Evolutionary conservation across 495 filamentous ascomycete species (phyloP), one percentile per base, ranked within the genome.

Genomic region (Talaromyces adpressus): DNA sequence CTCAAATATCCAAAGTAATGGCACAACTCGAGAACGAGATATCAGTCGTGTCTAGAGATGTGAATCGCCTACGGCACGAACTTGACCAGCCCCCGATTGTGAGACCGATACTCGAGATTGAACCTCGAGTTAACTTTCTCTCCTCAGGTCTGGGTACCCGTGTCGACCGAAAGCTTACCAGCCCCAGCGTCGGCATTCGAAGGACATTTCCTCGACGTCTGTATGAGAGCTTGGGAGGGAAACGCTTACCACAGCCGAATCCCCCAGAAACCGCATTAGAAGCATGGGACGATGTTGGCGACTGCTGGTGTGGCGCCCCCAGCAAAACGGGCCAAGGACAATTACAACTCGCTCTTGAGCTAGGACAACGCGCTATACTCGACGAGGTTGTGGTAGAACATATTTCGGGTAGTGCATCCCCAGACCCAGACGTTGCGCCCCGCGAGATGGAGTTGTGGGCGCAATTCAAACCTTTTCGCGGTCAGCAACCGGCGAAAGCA

Each of bases 381-480:
- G 78, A 81, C 41, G 78, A 81, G 25, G 68, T 82, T 0, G 70
- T 81, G 2, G 71, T 84, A 14, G 80, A 84, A 62, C 77, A 82
- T 63, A 68, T 80, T 2, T 75, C 79, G 2, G 70, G 68, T 16
- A 66, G 69, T 6, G 71, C 74, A 14, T 72, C 71, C 7, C 62
- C 73, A 8, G 56, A 70, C 3, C 73, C 77, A 8, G 70, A 68
- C 9, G 58, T 69, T 4, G 79, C 81, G 6, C 81, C 81, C 14
- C 67, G 69, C 36, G 70, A 77, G 3, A 75, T 84, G 59, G 81
- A 84, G 56, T 34, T 83, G 1, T 83, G 80, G 80, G 78, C 72
- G 22, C 71, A 64, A 14, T 80, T 72, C 59, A 56, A 39, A 52
- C 54, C 62, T 36, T 34, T 51, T 34, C 25, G 41, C 1, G 41